Evolutionary conservation across 2,329 filamentous ascomycete species (phyloP), one percentile per base, ranked within the genome.

Genomic region (Fusarium globosum): DNA sequence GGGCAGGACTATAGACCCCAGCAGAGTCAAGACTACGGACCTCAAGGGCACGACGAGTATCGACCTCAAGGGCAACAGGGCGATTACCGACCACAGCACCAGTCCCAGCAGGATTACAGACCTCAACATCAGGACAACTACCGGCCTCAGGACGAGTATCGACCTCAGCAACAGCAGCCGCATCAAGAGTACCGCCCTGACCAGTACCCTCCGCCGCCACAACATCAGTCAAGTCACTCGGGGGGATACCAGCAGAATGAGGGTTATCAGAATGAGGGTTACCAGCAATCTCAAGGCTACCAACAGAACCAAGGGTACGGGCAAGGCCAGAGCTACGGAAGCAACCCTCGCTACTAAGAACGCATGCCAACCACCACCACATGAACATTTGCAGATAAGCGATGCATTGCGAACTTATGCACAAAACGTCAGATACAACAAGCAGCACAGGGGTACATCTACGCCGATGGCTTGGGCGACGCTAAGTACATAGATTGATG

Each of bases 161-260:
- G 57, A 28, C 71, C 76, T 46, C 56, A 73, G 7, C 74, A 77
- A 20, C 57, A 77, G 33, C 57, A 65, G 12, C 30, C 55, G 5
- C 52, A 63, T 12, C 72, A 76, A 46, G 65, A 68, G 21, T 76
- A 81, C 42, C 73, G 77, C 5, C 72, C 77, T 7, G 71, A 77
- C 12, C 75, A 78, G 13, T 73, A 74, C 6, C 72, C 61, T 5
- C 64, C 65, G 9, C 64, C 65, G 1, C 46, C 55, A 6, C 72
- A 74, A 15, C 64, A 72, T 9, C 64, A 66, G 20, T 53, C 55
- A 18, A 52, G 49, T 2, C 74, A 78, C 41, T 45, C 57, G n/a
- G 74, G 76, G 36, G 59, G 56, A 51, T 75, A 80, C 39, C 76
- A 67, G 30, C 72, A 76, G 49, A 75, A 70, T 21, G 61, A 77